Conservation (phyloP, 192 early-diverging fungal species). For the Coemansia sp. region DNA sequence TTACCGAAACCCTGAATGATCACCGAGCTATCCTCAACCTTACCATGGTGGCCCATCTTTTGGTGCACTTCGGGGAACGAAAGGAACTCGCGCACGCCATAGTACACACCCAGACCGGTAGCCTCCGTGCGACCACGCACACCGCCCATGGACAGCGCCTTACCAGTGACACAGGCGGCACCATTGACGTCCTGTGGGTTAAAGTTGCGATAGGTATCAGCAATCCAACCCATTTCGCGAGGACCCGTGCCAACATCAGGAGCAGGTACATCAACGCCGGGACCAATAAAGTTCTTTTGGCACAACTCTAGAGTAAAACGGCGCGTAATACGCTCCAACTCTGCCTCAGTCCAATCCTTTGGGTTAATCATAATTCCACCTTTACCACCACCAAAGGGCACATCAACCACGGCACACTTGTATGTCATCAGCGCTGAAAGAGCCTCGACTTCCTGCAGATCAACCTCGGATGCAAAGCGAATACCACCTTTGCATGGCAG, state of each 20-base stretch:
- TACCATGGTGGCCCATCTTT: slow-evolving; percentile 57
- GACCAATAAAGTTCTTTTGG: slow-evolving; percentile 84
- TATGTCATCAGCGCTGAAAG: slow-evolving; percentile 81
- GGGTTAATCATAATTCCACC: slow-evolving; percentile 82
- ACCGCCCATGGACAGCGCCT: slow-evolving; percentile 73
- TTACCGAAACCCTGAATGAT: slow-evolving; percentile 85
- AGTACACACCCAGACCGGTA: slow-evolving; percentile 79
- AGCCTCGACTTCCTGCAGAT: slow-evolving; percentile 78
- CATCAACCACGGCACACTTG: slow-evolving; percentile 83
- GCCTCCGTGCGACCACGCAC: slow-evolving; percentile 81
- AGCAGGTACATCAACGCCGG: slow-evolving; percentile 78
- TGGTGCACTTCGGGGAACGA: slow-evolving; percentile 75
- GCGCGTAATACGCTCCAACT: slow-evolving; percentile 78
- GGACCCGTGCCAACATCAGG: slow-evolving; percentile 79
- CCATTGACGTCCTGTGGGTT: slow-evolving; percentile 74
- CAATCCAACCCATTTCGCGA: slow-evolving; percentile 84
- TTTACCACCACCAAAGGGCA: slow-evolving; percentile 78
- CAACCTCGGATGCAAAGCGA: slow-evolving; percentile 72
- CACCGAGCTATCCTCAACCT: slow-evolving; percentile 58
- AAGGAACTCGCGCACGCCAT: slow-evolving; percentile 76
- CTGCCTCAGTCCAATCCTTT: slow-evolving; percentile 64
- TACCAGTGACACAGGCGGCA: slow-evolving; percentile 80
- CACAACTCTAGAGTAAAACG: slow-evolving; percentile 78
- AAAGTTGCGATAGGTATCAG: slow-evolving; percentile 83
- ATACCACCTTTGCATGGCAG: slow-evolving; percentile 81